phyloP scores from a whole-genome alignment of 176 grass and related monocot species.

The Eragrostis nindensis region DNA sequence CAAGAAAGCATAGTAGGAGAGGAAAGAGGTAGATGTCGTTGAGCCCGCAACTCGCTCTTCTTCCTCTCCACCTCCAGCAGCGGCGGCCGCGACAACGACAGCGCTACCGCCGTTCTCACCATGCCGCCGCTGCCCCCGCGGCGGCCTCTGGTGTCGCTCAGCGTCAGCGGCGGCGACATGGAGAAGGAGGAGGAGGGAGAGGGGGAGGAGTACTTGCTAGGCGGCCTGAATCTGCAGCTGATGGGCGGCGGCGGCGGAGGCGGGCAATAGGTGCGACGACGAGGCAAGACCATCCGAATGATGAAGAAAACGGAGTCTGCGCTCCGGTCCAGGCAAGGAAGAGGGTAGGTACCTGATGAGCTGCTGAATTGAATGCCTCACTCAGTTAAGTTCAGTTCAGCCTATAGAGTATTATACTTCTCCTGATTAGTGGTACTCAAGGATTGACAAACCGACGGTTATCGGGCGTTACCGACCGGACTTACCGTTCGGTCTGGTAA shows the following conservation, averaged over 20 bases:
- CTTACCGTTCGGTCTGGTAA: too few relatives aligned
- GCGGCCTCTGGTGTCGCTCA: conserved; percentile 32
- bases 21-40: neutral
- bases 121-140: conserved; percentile 15
- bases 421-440: too few relatives aligned
- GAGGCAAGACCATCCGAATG: conserved; percentile 47
- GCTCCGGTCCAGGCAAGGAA: conserved; percentile 56
- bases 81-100: neutral
- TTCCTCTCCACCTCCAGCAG: conserved; percentile 42
- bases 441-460: too few relatives aligned
- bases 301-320: conserved; percentile 59
- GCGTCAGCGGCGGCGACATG: conserved; percentile 23
- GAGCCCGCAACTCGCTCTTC: conserved; percentile 54
- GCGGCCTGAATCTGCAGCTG: conserved; percentile 41
- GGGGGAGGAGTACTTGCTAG: conserved; percentile 28
- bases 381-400: too few relatives aligned
- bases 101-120: neutral
- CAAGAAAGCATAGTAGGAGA: neutral
- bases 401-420: too few relatives aligned
- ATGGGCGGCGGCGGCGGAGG: neutral
- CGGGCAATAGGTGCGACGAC: conserved; percentile 12
- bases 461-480: too few relatives aligned
- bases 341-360: conserved; percentile 23
- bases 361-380: neutral
- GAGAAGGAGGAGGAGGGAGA: conserved; percentile 17